Evolutionary conservation across 495 filamentous ascomycete species (phyloP), one percentile per base, ranked within the genome.

Genomic region (Aspergillus kassunensis): DNA sequence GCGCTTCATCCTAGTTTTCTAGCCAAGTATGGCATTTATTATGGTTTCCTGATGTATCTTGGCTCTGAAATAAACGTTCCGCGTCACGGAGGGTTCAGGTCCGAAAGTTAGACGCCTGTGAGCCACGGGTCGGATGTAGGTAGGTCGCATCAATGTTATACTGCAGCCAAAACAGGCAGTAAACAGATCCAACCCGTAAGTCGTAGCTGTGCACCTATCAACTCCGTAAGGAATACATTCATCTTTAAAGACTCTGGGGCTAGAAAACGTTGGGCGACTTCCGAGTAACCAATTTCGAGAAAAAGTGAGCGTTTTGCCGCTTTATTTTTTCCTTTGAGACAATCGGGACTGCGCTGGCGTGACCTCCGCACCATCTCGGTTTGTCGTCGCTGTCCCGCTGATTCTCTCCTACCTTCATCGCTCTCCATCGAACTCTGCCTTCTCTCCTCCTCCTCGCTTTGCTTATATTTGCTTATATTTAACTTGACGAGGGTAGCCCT

Each of bases 321-420:
- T 52, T 33, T 40, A 49, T 39, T 27, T 50, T 50, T 52, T 34
- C 29, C 45, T 52, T n/a, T n/a, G n/a, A n/a, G n/a, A n/a, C n/a
- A n/a, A n/a, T n/a, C n/a, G n/a, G n/a, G n/a, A n/a, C n/a, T 6
- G n/a, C 6, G 35, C 44, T 46, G 44, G 44, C 44, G 44, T 46
- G 45, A 49, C 45, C 44, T 48, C 44, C 45, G 34, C 34, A 36
- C 45, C 33, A 24, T 48, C 19, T 37, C 21, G 20, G 33, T 24
- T 33, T 4, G 3, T 27, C 15, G 39, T 16, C 39, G 44, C 31
- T 27, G 33, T 36, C 44, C 44, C 34, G 33, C 45, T 37, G 29
- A 37, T 19, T 34, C 34, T 44, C 31, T 31, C 20, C 21, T 39
- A 12, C 45, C 44, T 37, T 39, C 45, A 34, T 33, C 29, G 3